Conservation (phyloP, 2,329 filamentous ascomycete species). For the Bipolaris oryzae region DNA sequence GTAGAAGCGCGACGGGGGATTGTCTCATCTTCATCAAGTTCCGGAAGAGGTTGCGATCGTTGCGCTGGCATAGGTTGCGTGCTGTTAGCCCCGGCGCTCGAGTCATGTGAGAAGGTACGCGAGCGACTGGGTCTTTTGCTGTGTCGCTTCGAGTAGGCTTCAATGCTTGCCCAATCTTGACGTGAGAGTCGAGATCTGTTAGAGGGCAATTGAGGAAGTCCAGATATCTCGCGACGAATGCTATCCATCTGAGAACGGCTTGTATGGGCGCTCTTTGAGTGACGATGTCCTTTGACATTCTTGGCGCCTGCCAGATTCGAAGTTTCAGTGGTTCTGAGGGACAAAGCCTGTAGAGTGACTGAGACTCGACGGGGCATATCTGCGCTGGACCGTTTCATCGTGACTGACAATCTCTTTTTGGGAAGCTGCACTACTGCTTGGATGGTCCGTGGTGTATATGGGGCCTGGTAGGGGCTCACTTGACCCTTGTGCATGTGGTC, state of each 20-base stretch:
- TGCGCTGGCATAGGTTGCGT: conserved; percentile 32
- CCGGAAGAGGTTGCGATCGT: conserved; percentile 37
- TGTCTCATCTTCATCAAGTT: conserved; percentile 44
- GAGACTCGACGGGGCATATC: conserved; percentile 35
- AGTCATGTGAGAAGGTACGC: conserved; percentile 25
- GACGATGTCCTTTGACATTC: conserved; percentile 17
- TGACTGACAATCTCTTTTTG: conserved; percentile 19
- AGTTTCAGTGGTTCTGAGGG: conserved; percentile 22
- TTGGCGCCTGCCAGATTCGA: conserved; percentile 12
- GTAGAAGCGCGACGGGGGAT: conserved; percentile 45
- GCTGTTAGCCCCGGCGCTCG: conserved; percentile 8
- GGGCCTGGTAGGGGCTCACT: conserved; percentile 23
- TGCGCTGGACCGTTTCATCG: conserved; percentile 31
- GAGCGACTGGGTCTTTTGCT: conserved; percentile 30
- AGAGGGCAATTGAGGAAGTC: conserved; percentile 37
- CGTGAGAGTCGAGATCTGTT: conserved; percentile 41
- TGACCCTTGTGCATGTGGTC: conserved; percentile 20
- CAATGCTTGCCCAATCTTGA: conserved; percentile 45
- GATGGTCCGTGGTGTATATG: conserved; percentile 21
- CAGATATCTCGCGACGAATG: conserved; percentile 41
- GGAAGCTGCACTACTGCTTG: conserved; percentile 18
- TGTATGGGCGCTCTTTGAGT: conserved; percentile 15
- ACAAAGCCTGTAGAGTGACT: conserved; percentile 28
- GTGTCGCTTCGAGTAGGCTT: conserved; percentile 39
- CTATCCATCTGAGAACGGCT: conserved; percentile 33